These are phyloP conservation scores for Thelonectria rubi DNA, from an alignment of 2,329 filamentous ascomycete genomes.

Conservation along the genomic window DNA sequence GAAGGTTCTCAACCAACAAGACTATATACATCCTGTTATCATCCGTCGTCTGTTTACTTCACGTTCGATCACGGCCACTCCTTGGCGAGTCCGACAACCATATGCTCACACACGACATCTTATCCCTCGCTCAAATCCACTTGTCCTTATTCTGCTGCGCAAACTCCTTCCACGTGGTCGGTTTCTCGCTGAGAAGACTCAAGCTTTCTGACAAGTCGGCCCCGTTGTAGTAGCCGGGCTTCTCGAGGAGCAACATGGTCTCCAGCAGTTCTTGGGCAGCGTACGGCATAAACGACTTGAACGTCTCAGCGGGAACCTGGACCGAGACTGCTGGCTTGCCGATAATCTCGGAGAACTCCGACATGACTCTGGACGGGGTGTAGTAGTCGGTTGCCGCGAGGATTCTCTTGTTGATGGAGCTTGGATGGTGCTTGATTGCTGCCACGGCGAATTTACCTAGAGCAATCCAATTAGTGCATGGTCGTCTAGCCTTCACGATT, in stretches of 20 bases:
- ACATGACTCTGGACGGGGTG: conserved; percentile 44
- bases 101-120: no score
- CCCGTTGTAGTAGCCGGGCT: conserved; percentile 53
- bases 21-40: no score
- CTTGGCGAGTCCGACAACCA: no score
- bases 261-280: conserved; percentile 50
- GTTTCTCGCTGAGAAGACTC: conserved; percentile 47
- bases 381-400: conserved; percentile 50
- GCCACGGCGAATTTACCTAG: conserved; percentile 48
- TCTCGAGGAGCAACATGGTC: conserved; percentile 52
- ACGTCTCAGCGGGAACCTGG: conserved; percentile 47
- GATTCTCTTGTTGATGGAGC: conserved; percentile 45
- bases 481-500: conserved; percentile 15
- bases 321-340: conserved; percentile 45
- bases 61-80: no score
- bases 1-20: no score
- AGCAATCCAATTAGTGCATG: fast-evolving
- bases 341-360: conserved; percentile 47
- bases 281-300: conserved; percentile 47
- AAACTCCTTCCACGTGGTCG: conserved; percentile 51
- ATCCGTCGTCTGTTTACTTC: no score
- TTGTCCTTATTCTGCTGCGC: conserved; percentile 44
- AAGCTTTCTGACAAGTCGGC: conserved; percentile 46
- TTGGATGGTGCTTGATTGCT: conserved; percentile 44
- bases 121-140: conserved; percentile 31